Base-by-base conservation (phyloP, 1,284 basidiomycete genomes). In the Coniferiporia weirii region DNA sequence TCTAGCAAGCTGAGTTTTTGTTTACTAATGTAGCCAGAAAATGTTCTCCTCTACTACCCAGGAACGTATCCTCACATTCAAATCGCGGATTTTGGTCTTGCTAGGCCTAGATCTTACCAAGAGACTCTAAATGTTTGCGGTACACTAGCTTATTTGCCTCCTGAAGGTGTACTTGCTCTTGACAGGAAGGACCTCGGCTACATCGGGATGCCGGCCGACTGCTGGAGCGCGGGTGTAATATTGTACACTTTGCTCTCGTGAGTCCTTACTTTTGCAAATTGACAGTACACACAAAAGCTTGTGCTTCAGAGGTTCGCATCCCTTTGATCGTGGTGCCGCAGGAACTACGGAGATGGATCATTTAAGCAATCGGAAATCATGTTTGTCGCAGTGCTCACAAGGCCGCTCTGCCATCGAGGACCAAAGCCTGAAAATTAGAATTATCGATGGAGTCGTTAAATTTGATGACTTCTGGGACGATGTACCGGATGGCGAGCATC, bases 61-160 rank as follows among this genome's bases (percentile, higher is more conserved):
- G 87, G 87, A 1, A 81, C 87, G 1, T 94, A 90, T 68, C 93
- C 92, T 50, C 85, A 86, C 45, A 82, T 93, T 46, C 78, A 91
- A 59, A 86, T 95, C 44, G 91, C 88, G 15, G 92, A 95, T 71
- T 93, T 95, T 68, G 93, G 93, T 5, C 81, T 92, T 19, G 90
- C 91, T 9, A 82, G 88, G n/a, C 81, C 82, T n/a, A 83, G 82
- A 65, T 83, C 89, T 1, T 83, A 85, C 66, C 85, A 91, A 73
- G 83, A 85, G 66, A 90, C 88, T 0, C 78, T 90, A 66, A 89
- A 87, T 64, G 88, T 91, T 43, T 89, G 85, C 64, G 90, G 91
- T 8, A 93, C 91, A 0, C 81, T 92, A 32, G 85, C 86, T 1
- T 93, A 93, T 70, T 76, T 93, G n/a, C 89, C 91, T 13, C 91